These are phyloP conservation scores for Aspergillus haitiensis DNA, from an alignment of 495 filamentous ascomycete genomes.

Conservation along the genomic window DNA sequence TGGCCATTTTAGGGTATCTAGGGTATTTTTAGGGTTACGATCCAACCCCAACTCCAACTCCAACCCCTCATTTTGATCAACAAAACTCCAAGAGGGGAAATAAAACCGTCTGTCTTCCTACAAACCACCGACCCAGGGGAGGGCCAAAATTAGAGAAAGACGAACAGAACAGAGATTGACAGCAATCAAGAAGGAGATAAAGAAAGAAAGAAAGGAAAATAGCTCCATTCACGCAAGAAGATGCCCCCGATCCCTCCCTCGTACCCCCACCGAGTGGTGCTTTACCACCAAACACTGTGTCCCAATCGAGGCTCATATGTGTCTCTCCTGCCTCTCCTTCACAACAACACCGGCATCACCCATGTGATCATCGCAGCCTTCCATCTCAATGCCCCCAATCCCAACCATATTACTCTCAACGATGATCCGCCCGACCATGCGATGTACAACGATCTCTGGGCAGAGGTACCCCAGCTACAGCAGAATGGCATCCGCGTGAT, in stretches of 20 bases:
- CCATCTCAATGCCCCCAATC: constrained; percentile 64
- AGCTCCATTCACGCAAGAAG: not conserved
- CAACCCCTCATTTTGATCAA: not conserved
- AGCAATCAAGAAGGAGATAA: not conserved
- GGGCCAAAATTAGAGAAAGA: too few relatives aligned
- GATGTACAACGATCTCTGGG: constrained; percentile 63
- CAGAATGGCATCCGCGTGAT: constrained; percentile 66
- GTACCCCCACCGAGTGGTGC: constrained; percentile 50
- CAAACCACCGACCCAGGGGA: too few relatives aligned
- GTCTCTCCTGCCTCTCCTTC: constrained; percentile 69
- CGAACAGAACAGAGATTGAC: not conserved
- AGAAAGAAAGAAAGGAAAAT: not conserved
- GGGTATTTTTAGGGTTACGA: not conserved
- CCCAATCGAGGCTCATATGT: constrained; percentile 56
- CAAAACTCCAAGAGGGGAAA: too few relatives aligned
- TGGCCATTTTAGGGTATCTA: constrained; percentile 2
- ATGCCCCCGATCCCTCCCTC: constrained; percentile 39
- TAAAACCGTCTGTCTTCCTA: too few relatives aligned
- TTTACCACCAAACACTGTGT: constrained; percentile 73
- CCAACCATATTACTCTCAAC: constrained; percentile 67
- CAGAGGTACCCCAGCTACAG: constrained; percentile 65
- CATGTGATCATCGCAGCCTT: constrained; percentile 79
- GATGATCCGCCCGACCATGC: constrained; percentile 64
- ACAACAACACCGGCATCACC: constrained; percentile 58
- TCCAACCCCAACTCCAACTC: constrained; percentile 1